Evolutionary conservation across 352 stramenopile species (phyloP), one percentile per base, ranked within the genome.

Genomic region (Pythium aristosporum): DNA sequence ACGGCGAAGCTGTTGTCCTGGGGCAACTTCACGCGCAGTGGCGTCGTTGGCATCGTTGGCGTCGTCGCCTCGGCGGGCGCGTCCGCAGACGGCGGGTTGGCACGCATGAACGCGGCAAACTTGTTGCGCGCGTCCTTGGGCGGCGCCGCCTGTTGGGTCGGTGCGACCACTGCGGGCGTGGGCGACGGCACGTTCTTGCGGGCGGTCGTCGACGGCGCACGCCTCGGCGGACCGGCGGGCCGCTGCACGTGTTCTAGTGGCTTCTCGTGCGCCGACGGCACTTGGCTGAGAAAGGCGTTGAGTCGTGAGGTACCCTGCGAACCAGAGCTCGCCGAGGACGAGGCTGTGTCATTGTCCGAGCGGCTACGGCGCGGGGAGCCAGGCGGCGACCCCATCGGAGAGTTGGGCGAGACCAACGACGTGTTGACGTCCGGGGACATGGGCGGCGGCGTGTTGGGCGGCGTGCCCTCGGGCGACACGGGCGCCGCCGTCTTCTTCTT

Each of bases 41-140:
- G 37, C 16, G 56, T 63, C 30, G 41, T n/a, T 34, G 56, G 37
- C 16, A 51, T 63, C 30, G 41, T n/a, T 32, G 72, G 48, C 46
- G 34, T 11, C 28, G 42, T n/a, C 9, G 57, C 18, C 51, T 71
- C 16, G 49, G 67, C 46, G 65, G 68, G 41, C 66, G 48, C 8
- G 61, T 52, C 42, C 52, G 76, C 48, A 2, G 58, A 51, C 16
- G 82, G 77, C 16, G 85, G 82, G 36, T 90, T 90, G n/a, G 81
- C 71, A 48, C 80, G 76, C 80, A 94, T 88, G 57, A 94, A 94
- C 21, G 81, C 81, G 23, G 85, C 81, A 50, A 94, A 90, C 63
- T 94, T 94, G 67, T 88, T 89, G 46, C 81, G 82, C 10, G 77
- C 57, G 18, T 89, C 72, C 43, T 67, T 69, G 37, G 54, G n/a